phyloP scores from a whole-genome alignment of 768 basidiomycete genomes.

The Termitomyces sp. region DNA sequence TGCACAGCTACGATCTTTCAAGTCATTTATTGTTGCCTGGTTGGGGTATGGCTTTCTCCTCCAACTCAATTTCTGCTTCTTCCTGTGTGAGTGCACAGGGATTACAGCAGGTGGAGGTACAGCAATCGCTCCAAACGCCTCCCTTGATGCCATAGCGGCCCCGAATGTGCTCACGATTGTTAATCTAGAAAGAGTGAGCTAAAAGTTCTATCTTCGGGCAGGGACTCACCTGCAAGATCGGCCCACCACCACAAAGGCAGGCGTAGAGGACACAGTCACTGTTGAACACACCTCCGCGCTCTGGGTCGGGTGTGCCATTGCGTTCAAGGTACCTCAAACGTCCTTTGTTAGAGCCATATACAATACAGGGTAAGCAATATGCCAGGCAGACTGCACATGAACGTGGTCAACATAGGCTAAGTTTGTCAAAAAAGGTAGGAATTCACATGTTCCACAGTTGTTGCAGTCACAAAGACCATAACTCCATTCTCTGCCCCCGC shows the following conservation, averaged over 20 bases:
- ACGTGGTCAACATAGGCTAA: not conserved
- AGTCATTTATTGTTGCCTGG: constrained; percentile 17
- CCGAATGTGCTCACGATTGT: constrained; percentile 19
- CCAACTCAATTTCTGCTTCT: constrained; percentile 34
- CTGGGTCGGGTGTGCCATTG: constrained; percentile 30
- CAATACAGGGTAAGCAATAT: constrained; percentile 35
- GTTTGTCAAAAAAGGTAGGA: not conserved
- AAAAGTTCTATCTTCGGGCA: too few species aligned
- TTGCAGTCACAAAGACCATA: constrained; percentile 21
- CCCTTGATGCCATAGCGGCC: constrained; percentile 36
- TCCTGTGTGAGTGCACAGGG: constrained; percentile 43
- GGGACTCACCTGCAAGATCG: constrained; percentile 28
- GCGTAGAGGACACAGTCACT: constrained; percentile 27
- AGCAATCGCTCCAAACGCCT: constrained; percentile 27
- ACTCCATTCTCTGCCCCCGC: constrained; percentile 27
- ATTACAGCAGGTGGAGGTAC: constrained; percentile 28
- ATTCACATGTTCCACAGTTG: constrained; percentile 20
- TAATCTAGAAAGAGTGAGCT: not conserved
- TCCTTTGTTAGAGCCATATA: constrained; percentile 32
- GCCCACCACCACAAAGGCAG: constrained; percentile 22
- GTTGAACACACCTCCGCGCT: constrained; percentile 25
- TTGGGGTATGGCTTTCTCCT: constrained; percentile 25
- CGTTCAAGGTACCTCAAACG: constrained; percentile 28
- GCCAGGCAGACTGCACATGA: constrained; percentile 22
- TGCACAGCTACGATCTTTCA: not conserved